Conservation (phyloP, 2,329 filamentous ascomycete species). For the Orbilia javanica region DNA sequence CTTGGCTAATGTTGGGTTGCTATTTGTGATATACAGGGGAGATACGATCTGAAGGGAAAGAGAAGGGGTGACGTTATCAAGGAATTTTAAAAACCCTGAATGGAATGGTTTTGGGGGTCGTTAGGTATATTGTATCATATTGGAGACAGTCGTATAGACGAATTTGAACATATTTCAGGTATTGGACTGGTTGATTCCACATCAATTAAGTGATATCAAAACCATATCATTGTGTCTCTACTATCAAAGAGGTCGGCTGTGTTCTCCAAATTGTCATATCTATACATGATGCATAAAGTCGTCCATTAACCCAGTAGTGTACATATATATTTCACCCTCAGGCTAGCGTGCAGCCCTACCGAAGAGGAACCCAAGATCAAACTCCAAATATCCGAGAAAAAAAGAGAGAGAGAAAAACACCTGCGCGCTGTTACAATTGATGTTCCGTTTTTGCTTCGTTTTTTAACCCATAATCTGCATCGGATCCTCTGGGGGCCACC, state of each 20-base stretch:
- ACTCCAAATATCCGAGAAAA: not conserved
- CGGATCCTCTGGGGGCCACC: conserved; percentile 94
- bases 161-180: conserved; percentile 19
- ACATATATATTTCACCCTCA: not conserved
- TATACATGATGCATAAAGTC: not conserved
- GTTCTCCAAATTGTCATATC: not conserved
- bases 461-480: conserved; percentile 90
- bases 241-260: not conserved
- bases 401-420: not conserved
- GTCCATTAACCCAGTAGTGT: not conserved
- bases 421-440: too few relatives aligned
- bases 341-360: not conserved
- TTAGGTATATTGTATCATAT: conserved; percentile 13
- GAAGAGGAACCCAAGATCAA: not conserved
- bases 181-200: not conserved
- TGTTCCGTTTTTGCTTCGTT: too few relatives aligned
- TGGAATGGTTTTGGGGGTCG: not conserved
- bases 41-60: conserved; percentile 40
- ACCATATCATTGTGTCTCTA: not conserved
- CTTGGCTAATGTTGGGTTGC: not conserved
- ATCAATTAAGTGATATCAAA: not conserved
- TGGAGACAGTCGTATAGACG: conserved; percentile 1
- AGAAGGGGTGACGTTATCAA: conserved; percentile 48
- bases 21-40: conserved; percentile 18
- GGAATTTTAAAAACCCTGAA: conserved; percentile 48